Conservation (phyloP, 306 rosid species). For the Sicyos baderoa region DNA sequence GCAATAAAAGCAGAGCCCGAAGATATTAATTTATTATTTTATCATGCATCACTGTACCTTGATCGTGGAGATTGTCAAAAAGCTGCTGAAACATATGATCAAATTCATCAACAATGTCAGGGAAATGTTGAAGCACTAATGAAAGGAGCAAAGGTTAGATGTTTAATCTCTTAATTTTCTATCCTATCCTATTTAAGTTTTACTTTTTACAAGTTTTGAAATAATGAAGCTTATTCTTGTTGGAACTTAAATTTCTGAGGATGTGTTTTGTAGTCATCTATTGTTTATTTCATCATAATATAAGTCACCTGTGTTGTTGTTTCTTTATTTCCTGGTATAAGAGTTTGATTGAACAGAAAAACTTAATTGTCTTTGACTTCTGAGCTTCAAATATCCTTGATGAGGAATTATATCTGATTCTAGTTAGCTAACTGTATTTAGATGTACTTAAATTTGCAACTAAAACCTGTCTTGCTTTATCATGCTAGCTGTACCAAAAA, state of each 20-base stretch:
- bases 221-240: neutral
- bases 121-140: constrained; percentile 70
- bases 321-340: neutral
- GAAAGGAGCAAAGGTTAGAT: constrained; percentile 53
- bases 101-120: constrained; percentile 45
- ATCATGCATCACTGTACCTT: constrained; percentile 58
- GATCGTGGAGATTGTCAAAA: constrained; percentile 63
- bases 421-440: neutral
- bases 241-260: neutral
- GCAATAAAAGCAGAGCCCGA: constrained; percentile 77
- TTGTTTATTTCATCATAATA: constrained; percentile 3
- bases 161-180: constrained; percentile 17
- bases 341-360: neutral
- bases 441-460: neutral
- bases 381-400: neutral
- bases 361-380: neutral
- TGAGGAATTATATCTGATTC: constrained; percentile 9
- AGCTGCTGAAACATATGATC: constrained; percentile 66
- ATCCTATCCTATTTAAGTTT: neutral
- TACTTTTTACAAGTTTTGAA: neutral
- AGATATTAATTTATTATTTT: constrained; percentile 38
- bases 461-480: constrained; percentile 22
- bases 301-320: neutral
- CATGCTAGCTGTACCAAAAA: constrained; percentile 49
- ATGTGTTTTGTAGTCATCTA: neutral